Conservation (phyloP, 2,329 filamentous ascomycete species). For the Nemania serpens region DNA sequence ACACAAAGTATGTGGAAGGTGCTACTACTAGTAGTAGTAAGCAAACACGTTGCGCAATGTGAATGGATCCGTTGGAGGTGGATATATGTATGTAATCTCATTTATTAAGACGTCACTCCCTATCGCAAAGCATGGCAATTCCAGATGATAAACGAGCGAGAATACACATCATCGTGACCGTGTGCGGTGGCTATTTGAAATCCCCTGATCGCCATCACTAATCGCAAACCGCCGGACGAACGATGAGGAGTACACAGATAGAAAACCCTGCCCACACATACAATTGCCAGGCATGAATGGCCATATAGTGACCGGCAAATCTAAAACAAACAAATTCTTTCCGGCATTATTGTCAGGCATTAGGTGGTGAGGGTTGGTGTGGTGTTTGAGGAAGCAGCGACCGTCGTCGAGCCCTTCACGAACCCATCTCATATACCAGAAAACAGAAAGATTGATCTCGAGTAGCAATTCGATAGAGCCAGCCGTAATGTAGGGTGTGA, state of each 20-base stretch:
- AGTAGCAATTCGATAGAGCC: constrained; percentile 14
- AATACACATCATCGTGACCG: constrained; percentile 16
- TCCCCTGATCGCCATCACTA: constrained; percentile 18
- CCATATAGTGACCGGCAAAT: constrained; percentile 32
- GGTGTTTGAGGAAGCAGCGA: constrained; percentile 19
- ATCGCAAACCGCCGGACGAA: constrained; percentile 19
- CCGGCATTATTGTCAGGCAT: constrained; percentile 33
- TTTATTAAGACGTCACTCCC: constrained; percentile 30
- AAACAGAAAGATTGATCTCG: constrained; percentile 23
- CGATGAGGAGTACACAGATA: constrained; percentile 29
- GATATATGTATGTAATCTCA: constrained; percentile 20
- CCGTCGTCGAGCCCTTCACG: constrained; percentile 19
- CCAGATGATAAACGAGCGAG: constrained; percentile 28
- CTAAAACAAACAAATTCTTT: constrained; percentile 39
- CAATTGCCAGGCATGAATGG: constrained; percentile 32
- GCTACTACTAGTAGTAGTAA: background rate
- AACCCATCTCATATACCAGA: constrained; percentile 28
- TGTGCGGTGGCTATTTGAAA: constrained; percentile 20
- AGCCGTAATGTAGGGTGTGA: constrained; percentile 26
- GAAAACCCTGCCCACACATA: constrained; percentile 27
- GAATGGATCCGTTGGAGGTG: background rate
- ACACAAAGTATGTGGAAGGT: too few species aligned
- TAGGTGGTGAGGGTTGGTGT: constrained; percentile 30
- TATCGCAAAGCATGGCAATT: constrained; percentile 27
- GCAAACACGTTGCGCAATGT: background rate